Percentiles rank a stretch among this genome's conserved stretches.
Evolutionary conservation across 257 asterid species (phyloP).

Genomic region (Nyctanthes arbortristis): DNA sequence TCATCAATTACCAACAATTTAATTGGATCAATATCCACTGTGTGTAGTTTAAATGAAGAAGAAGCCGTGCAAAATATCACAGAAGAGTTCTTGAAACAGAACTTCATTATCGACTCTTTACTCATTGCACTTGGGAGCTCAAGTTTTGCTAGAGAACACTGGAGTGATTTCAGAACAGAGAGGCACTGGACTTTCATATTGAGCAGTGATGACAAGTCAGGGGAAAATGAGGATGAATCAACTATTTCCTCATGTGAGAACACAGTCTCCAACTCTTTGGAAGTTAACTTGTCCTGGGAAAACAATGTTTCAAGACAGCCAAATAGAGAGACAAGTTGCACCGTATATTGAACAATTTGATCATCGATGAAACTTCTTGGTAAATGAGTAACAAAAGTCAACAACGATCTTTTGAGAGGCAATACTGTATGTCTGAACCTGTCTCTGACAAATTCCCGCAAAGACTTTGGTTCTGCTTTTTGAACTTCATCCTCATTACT

Average conservation of each 20-base stretch:
- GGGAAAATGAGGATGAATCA: slow-evolving; percentile 6
- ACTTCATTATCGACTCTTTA: slow-evolving; percentile 12
- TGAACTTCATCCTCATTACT: slow-evolving; percentile 14
- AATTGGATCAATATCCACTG: slow-evolving; percentile 32
- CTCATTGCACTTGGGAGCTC: slow-evolving; percentile 28
- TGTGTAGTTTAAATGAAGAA: slow-evolving; percentile 42
- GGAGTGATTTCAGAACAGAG: slow-evolving; percentile 31
- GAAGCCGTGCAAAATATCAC: slow-evolving; percentile 59
- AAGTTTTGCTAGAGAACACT: slow-evolving; percentile 28
- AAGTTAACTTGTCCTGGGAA: slow-evolving; percentile 34
- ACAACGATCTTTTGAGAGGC: slow-evolving; percentile 34
- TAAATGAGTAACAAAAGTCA: slow-evolving; percentile 41
- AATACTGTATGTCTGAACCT: slow-evolving; percentile 21
- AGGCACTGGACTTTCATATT: slow-evolving; percentile 28
- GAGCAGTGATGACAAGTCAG: slow-evolving; percentile 19
- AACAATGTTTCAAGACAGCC: slow-evolving; percentile 29
- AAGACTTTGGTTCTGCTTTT: slow-evolving; percentile 23
- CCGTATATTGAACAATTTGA: slow-evolving; percentile 27
- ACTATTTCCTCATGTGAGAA: slow-evolving; percentile 17
- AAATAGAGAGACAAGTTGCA: slow-evolving; percentile 31
- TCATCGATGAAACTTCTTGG: slow-evolving; percentile 37
- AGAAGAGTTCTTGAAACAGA: slow-evolving; percentile 46
- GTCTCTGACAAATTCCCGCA: slow-evolving; percentile 39
- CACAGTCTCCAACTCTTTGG: slow-evolving; percentile 32
- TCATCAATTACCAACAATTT: slow-evolving; percentile 54